Percentiles rank a stretch among this genome's conserved stretches.
Evolutionary conservation across 768 basidiomycete species (phyloP).

Genomic region (Tremella yokohamensis): DNA sequence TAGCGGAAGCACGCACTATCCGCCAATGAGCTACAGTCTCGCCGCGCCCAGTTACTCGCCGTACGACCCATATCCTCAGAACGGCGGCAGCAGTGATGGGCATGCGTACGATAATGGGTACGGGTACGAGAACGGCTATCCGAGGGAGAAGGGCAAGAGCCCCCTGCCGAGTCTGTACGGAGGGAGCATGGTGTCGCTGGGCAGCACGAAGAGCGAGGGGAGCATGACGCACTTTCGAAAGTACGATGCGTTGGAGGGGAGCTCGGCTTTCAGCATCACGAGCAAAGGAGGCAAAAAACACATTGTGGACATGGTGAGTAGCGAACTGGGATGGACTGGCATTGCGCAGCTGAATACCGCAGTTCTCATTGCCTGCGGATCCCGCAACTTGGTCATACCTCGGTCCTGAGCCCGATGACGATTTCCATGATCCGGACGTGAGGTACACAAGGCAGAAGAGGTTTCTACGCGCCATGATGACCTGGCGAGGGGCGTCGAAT

Average conservation of each 20-base stretch:
- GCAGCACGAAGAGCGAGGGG: slow-evolving; percentile 25
- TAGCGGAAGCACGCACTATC: slow-evolving; percentile 24
- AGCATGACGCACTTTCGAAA: slow-evolving; percentile 38
- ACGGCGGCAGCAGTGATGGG: slow-evolving; percentile 6
- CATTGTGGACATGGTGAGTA: slow-evolving; percentile 40
- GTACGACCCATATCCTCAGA: slow-evolving; percentile 17
- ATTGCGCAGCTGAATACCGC: background rate
- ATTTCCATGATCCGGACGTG: slow-evolving; percentile 47
- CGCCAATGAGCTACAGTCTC: slow-evolving; percentile 35
- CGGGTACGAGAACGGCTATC: background rate
- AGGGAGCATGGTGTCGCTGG: slow-evolving; percentile 28
- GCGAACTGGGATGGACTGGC: background rate
- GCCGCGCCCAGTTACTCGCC: slow-evolving; percentile 31
- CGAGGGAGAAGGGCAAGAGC: slow-evolving; percentile 7
- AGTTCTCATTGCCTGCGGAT: slow-evolving; percentile 47
- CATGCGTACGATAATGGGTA: slow-evolving; percentile 5
- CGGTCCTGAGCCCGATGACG: slow-evolving; percentile 47
- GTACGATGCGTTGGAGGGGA: slow-evolving; percentile 30
- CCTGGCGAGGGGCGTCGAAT: slow-evolving; percentile 77
- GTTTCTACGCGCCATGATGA: slow-evolving; percentile 60
- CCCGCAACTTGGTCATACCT: slow-evolving; percentile 40
- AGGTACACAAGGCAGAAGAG: slow-evolving; percentile 15
- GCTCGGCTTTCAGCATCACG: slow-evolving; percentile 33
- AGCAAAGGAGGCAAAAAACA: slow-evolving; percentile 40
- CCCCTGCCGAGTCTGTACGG: slow-evolving; percentile 31